Evolutionary conservation across 331 rosid species (phyloP).

Genomic region (Malus hybrid): DNA sequence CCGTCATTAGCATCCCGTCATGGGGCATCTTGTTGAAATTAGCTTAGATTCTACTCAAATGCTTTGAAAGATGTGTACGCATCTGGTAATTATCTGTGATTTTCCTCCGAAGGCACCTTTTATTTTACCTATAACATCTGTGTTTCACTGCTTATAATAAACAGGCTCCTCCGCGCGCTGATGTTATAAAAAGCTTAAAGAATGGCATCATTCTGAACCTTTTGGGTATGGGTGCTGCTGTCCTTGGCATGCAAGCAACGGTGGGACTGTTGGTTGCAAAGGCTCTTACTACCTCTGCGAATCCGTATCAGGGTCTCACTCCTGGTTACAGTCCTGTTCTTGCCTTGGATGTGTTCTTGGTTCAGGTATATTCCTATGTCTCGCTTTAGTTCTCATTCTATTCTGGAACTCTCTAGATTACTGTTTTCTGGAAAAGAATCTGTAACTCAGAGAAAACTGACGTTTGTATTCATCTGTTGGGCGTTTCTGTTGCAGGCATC

Average conservation of each 20-base stretch:
- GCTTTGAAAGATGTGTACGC: neutral
- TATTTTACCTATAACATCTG: neutral
- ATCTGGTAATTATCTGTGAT: neutral
- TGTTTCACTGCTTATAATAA: slow-evolving; percentile 9
- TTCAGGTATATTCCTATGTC: slow-evolving; percentile 56
- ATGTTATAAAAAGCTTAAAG: slow-evolving; percentile 73
- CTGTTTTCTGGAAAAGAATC: neutral
- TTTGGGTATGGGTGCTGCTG: slow-evolving; percentile 87
- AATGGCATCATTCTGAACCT: slow-evolving; percentile 77
- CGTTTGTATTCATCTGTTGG: too few species aligned
- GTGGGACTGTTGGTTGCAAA: slow-evolving; percentile 90
- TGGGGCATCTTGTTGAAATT: neutral
- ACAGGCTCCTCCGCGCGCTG: slow-evolving; percentile 98
- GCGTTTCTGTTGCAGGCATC: slow-evolving; percentile 59
- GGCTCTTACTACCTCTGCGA: slow-evolving; percentile 85
- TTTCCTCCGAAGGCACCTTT: neutral
- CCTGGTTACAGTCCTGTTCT: slow-evolving; percentile 93
- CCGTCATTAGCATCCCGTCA: neutral
- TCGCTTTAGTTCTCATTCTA: neutral
- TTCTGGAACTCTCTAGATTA: neutral
- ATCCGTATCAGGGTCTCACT: slow-evolving; percentile 75
- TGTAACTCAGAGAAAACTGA: neutral
- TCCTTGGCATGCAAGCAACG: slow-evolving; percentile 95
- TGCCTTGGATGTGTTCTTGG: slow-evolving; percentile 89
- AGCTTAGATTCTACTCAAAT: neutral